Evolutionary conservation across 192 early-diverging fungal species (phyloP), one percentile per base, ranked within the genome.

Genomic region (Thamnidium elegans): DNA sequence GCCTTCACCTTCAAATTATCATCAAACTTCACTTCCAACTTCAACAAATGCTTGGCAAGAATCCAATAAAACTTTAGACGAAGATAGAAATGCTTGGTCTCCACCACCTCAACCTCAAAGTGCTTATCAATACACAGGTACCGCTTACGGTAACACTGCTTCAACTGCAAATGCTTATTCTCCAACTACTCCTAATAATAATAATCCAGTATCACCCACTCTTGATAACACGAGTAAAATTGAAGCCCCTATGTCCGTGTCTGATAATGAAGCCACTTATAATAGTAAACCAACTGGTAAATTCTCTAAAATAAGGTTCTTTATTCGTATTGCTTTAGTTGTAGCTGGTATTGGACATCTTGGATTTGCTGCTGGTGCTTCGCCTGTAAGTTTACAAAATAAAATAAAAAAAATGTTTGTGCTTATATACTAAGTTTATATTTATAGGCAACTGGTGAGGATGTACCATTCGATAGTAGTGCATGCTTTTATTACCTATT

Each of bases 321-420:
- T 61, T 5, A 20, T 73, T 30, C 62, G 75, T n/a, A 32, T 77
- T 44, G 50, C 69, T 9, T 55, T 66, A 39, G 63, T 77, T n/a
- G 51, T 77, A 26, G 42, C 64, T 3, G 48, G 52, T 42, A 32
- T 73, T 58, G 75, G 70, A 17, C 47, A 64, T 42, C 50, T 77
- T 20, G 70, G 75, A 1, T 77, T 77, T 60, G 53, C 71, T 44
- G 75, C 67, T 5, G 75, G 75, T 55, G 75, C 75, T 50, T 62
- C 67, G 6, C 52, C 65, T 4, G 75, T 77, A 73, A 66, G 63
- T 66, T 2, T 7, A 36, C 6, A 19, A 15, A 11, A 14, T 6
- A 30, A 8, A 20, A 36, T 19, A 19, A 15, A 11, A 14, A 13
- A 30, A 8, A 20, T 55, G 0, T 36, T 3, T 7, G 7, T 21